Base-by-base conservation (phyloP, 768 basidiomycete species). In the Boletus insuetus region DNA sequence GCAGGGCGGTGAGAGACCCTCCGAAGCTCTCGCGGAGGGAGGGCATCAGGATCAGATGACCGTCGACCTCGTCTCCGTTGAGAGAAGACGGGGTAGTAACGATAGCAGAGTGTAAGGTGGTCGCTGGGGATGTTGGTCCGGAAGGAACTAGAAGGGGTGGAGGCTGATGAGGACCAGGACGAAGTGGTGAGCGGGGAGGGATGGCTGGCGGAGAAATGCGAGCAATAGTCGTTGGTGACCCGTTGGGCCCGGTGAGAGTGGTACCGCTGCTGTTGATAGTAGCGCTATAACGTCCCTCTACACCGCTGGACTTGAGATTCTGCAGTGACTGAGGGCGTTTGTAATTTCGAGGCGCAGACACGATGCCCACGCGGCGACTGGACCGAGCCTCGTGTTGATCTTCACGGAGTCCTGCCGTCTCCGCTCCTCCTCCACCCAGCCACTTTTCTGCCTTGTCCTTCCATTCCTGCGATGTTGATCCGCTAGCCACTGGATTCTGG, bases 321-420 rank as follows among this genome's bases (percentile, higher is more conserved):
- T 64, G 59, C 22, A 69, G 64, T 12, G 68, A 66, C 55, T 58
- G 68, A 45, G 69, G 68, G 55, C 66, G 68, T 69, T 68, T 69
- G 72, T 67, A 73, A 60, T 69, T 62, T 60, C 63, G 62, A 55
- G 71, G 72, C 50, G 70, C 68, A 64, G 64, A 65, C 56, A 73
- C 67, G 52, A 70, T 65, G 53, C 71, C 70, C 79, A 79, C 74
- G 78, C 76, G 79, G 75, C 65, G 65, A 53, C 44, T 53, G 53
- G 75, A 74, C 69, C 73, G 77, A 76, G 77, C 59, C 65, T 56
- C 62, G 48, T 62, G 67, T 61, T 67, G 64, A 57, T 63, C 58
- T 53, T 57, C 54, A 54, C 56, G 59, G 62, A 51, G 19, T 20
- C 24, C 45, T 22, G 31, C 55, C 51, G 59, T 57, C 58, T 62